phyloP scores from a whole-genome alignment of 257 asterid genomes.

The Fraxinus quadrangulata region DNA sequence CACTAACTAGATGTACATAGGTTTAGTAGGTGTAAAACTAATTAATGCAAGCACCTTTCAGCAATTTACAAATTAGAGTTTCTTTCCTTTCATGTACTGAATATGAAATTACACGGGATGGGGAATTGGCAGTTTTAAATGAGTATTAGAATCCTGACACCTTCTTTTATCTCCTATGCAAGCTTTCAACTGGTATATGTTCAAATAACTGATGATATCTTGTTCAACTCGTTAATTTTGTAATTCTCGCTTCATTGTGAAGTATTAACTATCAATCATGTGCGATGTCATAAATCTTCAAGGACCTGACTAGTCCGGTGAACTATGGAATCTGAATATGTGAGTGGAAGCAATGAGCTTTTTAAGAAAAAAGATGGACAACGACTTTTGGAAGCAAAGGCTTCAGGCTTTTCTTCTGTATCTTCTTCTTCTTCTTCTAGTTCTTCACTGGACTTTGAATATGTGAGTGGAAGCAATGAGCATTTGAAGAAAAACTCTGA shows the following conservation, averaged over 20 bases:
- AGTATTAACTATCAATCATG: conserved; percentile 8
- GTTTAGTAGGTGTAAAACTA: background rate
- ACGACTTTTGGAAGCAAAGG: conserved; percentile 17
- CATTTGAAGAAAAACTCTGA: conserved; percentile 22
- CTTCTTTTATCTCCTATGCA: background rate
- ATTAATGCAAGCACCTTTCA: background rate
- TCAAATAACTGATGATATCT: background rate
- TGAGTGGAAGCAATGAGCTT: conserved; percentile 23
- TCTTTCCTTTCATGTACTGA: background rate
- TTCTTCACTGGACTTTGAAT: conserved; percentile 40
- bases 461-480: conserved; percentile 26
- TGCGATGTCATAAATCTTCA: conserved; percentile 12
- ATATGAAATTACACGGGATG: background rate
- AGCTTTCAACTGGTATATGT: background rate
- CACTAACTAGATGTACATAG: background rate
- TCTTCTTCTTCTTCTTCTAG: conserved; percentile 27
- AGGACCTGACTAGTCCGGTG: conserved; percentile 8
- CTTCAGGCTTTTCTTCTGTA: conserved; percentile 15
- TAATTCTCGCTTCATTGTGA: conserved; percentile 3
- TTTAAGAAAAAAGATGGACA: conserved; percentile 20
- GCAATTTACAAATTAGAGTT: background rate
- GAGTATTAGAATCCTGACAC: background rate
- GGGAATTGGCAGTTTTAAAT: background rate
- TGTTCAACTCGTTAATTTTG: background rate
- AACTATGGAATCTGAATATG: conserved; percentile 48